Conservation (phyloP, 495 filamentous ascomycete species). For the Trichoderma erinaceum region DNA sequence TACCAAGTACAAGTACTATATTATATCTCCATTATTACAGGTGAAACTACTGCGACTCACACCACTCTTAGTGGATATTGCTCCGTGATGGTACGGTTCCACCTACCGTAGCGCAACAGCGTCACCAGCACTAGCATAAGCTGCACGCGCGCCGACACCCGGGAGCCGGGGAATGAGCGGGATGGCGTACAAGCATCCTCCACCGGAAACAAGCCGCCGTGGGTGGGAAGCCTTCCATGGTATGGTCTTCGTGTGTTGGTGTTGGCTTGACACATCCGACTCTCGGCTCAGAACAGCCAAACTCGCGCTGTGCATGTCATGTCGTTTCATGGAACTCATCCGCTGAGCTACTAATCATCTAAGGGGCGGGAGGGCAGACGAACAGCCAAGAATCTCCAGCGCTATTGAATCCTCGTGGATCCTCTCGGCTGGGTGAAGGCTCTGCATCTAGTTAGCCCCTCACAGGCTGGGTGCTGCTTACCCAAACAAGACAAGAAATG, state of each 20-base stretch:
- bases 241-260: background rate
- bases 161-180: slow-evolving; percentile 7
- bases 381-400: background rate
- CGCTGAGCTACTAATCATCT: background rate
- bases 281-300: background rate
- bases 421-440: background rate
- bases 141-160: slow-evolving; percentile 8
- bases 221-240: background rate
- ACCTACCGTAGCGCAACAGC: background rate
- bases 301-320: background rate
- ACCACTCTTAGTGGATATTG: background rate
- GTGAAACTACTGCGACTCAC: background rate
- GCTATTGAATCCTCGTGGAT: background rate
- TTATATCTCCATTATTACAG: background rate
- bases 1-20: background rate
- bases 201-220: background rate
- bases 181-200: slow-evolving; percentile 7
- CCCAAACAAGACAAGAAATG: background rate
- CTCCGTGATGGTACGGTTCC: background rate
- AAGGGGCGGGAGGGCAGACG: background rate
- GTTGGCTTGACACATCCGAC: background rate
- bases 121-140: background rate
- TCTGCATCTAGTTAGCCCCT: background rate
- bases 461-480: background rate
- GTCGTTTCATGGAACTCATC: background rate